Evolutionary conservation across 2,329 filamentous ascomycete species (phyloP).

Genomic region (Colletotrichum filicis): DNA sequence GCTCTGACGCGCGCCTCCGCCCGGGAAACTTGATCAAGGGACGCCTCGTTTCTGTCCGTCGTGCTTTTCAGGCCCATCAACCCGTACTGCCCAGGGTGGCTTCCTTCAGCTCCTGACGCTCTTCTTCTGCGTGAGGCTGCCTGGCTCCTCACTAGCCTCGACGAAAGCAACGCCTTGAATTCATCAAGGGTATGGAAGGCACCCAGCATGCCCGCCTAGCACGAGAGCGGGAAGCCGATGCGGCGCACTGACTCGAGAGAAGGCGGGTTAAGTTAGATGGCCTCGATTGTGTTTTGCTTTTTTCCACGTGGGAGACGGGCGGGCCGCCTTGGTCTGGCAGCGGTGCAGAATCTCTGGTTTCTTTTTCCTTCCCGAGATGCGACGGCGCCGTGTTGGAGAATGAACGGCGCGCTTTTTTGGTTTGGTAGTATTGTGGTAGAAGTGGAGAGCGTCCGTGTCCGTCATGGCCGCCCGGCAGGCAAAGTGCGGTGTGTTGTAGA

Average conservation of each 20-base stretch:
- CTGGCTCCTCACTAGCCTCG: background rate
- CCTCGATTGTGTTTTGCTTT: background rate
- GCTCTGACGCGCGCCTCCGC: background rate
- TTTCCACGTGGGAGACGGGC: background rate
- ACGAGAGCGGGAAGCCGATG: background rate
- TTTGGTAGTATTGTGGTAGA: background rate
- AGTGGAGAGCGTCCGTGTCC: background rate
- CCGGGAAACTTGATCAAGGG: background rate
- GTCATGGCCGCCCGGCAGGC: background rate
- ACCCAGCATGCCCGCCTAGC: background rate
- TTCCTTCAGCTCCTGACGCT: background rate
- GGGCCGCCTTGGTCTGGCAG: constrained; percentile 1
- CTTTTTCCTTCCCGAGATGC: background rate
- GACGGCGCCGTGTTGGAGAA: background rate
- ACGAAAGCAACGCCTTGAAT: background rate
- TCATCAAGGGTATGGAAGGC: background rate
- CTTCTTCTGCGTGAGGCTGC: background rate
- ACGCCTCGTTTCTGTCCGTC: background rate
- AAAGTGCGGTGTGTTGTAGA: background rate
- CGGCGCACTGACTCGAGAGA: constrained; percentile 3
- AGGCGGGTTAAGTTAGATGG: background rate
- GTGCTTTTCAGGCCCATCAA: too few species aligned
- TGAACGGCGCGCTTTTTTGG: background rate
- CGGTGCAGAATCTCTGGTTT: background rate
- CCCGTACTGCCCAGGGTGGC: background rate